Base-by-base conservation (phyloP, 2,329 filamentous ascomycete genomes). In the Xylaria multiplex region DNA sequence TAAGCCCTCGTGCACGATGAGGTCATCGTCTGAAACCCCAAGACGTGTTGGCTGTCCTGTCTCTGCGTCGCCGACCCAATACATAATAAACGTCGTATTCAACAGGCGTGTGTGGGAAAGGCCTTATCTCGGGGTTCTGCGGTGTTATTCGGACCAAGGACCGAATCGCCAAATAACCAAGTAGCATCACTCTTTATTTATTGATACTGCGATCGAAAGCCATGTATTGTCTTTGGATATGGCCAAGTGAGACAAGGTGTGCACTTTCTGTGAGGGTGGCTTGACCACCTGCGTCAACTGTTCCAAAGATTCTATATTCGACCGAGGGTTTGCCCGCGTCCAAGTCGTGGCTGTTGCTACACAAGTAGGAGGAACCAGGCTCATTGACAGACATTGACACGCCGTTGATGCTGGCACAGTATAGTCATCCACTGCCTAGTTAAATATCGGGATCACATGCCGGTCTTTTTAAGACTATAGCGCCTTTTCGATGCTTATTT, bases 281-380 rank as follows among this genome's bases (percentile, higher is more conserved):
- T 71, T 73, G 67, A 70, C 71, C 40, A 62, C 32, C 56, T 70
- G 68, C 46, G 32, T 62, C 61, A 59, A 59, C 57, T 73, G 70
- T 74, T 70, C 68, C 64, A 69, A 59, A 68, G 62, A 64, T 68
- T 64, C 66, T 69, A 61, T 70, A 74, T 73, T 73, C 62, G 68
- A 73, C 75, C 75, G 74, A 76, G 72, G 68, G 65, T 73, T 74
- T 73, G 70, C 65, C 74, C 74, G 74, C 66, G 56, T 60, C 67
- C 49, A 4, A 68, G 68, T 66, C 69, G 62, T 70, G 69, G 63
- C 69, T 70, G 66, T 52, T 68, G 50, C 64, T 64, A 66, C 53
- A 55, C 24, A 8, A 13, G 35, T 48, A 35, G 62, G 64, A 66
- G 68, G 61, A 60, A 64, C 9, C 19, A 19, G 70, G 64, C 68